Evolutionary conservation across 441 rosid genomes (phyloP), one percentile per base, ranked within the genome.

Genomic region (Flueggea neowawraea): DNA sequence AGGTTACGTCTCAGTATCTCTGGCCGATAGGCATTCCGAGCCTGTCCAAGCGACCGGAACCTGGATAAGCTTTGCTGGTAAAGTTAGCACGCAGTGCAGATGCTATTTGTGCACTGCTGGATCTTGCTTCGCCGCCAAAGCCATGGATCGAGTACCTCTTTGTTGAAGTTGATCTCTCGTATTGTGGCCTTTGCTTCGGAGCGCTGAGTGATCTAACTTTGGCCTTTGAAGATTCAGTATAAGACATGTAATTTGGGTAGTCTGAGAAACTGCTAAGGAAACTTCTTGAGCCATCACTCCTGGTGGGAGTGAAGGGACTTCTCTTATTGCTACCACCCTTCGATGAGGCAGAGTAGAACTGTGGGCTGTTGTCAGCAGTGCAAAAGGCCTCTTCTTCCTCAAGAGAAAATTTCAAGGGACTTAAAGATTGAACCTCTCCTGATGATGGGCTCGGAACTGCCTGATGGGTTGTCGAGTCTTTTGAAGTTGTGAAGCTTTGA

Each of bases 171-270:
- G 90, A 78, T 67, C 85, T 79, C 69, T 95, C 98, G 0, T 75
- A 75, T 16, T 79, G 87, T 0, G 87, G 91, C 45, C 99, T 85
- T 33, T 84, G 92, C 64, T 77, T 95, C 0, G 99, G 97, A 14
- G 96, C 97, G 57, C 98, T 95, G 9, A 74, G 62, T 0, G 97
- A 91, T 58, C 99, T 80, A 6, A 61, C 69, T 69, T 91, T 91
- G 0, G 98, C 99, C 83, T 58, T 83, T 12, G 98, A 89, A 28
- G 98, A 95, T 70, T 88, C 89, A 1, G 98, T 95, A 67, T 75
- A 80, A 57, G 90, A 76, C 99, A 95, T 95, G 87, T 88, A 91
- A 80, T 82, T 95, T 16, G 99, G 99, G 67, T 84, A 79, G 73
- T 80, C 92, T 0, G 83, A 72, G 70, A 74, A 86, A 6, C 80